Percentiles rank a stretch among this genome's conserved stretches.
Conservation (phyloP, 495 filamentous ascomycete species). For the Delitschia confertaspora region DNA sequence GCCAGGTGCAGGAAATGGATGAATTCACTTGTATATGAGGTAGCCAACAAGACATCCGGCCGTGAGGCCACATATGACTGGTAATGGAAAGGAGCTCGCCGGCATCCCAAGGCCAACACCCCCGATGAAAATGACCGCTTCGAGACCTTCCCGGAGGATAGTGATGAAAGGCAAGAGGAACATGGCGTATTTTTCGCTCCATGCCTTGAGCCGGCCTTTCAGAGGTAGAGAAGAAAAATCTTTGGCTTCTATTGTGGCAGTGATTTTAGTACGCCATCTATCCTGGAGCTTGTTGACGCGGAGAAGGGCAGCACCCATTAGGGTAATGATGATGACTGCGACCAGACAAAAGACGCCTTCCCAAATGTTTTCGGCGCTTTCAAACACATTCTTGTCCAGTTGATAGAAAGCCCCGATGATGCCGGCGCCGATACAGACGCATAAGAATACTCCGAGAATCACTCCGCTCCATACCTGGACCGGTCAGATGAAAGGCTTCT, state of each 20-base stretch:
- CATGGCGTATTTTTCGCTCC: slow-evolving; percentile 69
- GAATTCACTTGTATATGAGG: slow-evolving; percentile 64
- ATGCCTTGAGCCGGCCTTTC: slow-evolving; percentile 47
- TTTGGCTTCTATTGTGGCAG: slow-evolving; percentile 51
- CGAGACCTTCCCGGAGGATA: slow-evolving; percentile 72
- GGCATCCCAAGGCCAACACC: slow-evolving; percentile 71
- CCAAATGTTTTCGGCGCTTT: slow-evolving; percentile 60
- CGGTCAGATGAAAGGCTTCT: background rate
- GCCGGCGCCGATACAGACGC: slow-evolving; percentile 57
- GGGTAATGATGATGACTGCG: slow-evolving; percentile 65
- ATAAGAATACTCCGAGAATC: slow-evolving; percentile 53
- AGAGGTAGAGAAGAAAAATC: slow-evolving; percentile 19
- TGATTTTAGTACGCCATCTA: slow-evolving; percentile 77
- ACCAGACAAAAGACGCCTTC: slow-evolving; percentile 67
- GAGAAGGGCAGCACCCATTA: slow-evolving; percentile 69
- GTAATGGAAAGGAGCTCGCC: slow-evolving; percentile 61
- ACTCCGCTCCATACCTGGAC: slow-evolving; percentile 63
- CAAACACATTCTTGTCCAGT: slow-evolving; percentile 56
- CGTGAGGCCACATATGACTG: slow-evolving; percentile 57
- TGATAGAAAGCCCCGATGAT: slow-evolving; percentile 77
- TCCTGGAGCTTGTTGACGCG: slow-evolving; percentile 78
- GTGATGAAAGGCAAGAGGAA: slow-evolving; percentile 77
- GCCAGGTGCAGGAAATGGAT: background rate
- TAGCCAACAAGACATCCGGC: slow-evolving; percentile 59
- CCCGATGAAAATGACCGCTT: slow-evolving; percentile 73